Conservation (phyloP, 176 grass and related monocot genomes). For the Alopecurus myosuroides region DNA sequence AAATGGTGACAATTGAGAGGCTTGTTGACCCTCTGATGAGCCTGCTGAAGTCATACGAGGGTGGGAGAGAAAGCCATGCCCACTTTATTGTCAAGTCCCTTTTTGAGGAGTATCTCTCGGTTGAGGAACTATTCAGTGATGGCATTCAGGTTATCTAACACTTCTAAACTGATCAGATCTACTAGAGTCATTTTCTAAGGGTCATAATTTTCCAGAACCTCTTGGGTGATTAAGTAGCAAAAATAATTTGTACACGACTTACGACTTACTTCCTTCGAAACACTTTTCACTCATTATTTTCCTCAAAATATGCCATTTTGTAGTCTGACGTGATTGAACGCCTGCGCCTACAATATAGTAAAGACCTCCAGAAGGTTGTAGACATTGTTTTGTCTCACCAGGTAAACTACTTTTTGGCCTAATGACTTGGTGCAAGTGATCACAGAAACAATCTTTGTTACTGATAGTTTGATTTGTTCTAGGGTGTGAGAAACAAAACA, state of each 20-base stretch:
- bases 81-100: slow-evolving; percentile 77
- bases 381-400: slow-evolving; percentile 93
- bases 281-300: neutral
- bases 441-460: slow-evolving; percentile 2
- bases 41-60: slow-evolving; percentile 88
- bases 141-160: slow-evolving; percentile 63
- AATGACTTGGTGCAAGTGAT: slow-evolving; percentile 6
- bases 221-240: neutral
- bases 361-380: slow-evolving; percentile 80
- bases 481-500: slow-evolving; percentile 91
- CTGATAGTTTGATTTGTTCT: slow-evolving; percentile 30
- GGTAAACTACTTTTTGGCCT: slow-evolving; percentile 49
- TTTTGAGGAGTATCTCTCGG: slow-evolving; percentile 78
- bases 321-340: slow-evolving; percentile 94
- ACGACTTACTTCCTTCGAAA: neutral
- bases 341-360: slow-evolving; percentile 72
- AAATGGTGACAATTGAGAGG: slow-evolving; percentile 78
- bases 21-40: slow-evolving; percentile 83
- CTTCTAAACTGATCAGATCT: neutral
- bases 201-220: neutral
- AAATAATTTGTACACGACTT: neutral
- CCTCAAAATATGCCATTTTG: neutral
- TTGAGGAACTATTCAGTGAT: slow-evolving; percentile 96
- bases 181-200: slow-evolving; percentile 15
- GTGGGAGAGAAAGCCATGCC: slow-evolving; percentile 90